Percentiles rank a stretch among this genome's conserved stretches.
Evolutionary conservation across 2,329 filamentous ascomycete genomes (phyloP).

Genomic region (Arthrobotrys sinensis): DNA sequence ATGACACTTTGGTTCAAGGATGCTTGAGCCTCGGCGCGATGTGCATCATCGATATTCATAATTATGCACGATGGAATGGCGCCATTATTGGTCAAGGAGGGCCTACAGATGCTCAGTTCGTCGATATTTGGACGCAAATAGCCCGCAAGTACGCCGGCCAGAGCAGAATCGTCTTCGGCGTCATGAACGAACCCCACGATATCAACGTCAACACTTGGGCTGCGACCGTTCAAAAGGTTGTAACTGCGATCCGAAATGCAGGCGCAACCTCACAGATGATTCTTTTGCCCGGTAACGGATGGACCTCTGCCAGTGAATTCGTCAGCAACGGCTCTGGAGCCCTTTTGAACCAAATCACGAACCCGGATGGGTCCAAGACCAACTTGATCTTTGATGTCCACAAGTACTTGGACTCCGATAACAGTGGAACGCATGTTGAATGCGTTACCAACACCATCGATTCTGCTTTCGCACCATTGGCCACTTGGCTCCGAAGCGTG

Average conservation of each 20-base stretch:
- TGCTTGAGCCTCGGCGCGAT: slow-evolving; percentile 73
- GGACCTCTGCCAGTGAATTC: slow-evolving; percentile 71
- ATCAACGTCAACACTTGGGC: slow-evolving; percentile 75
- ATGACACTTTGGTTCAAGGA: slow-evolving; percentile 73
- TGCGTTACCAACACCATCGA: slow-evolving; percentile 73
- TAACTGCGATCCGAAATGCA: slow-evolving; percentile 76
- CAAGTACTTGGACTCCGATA: slow-evolving; percentile 75
- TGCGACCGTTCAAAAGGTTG: slow-evolving; percentile 74
- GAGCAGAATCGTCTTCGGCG: slow-evolving; percentile 74
- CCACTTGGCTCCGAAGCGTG: slow-evolving; percentile 70
- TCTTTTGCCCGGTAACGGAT: slow-evolving; percentile 76
- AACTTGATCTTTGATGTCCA: slow-evolving; percentile 75
- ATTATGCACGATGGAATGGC: slow-evolving; percentile 74
- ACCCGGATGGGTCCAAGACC: slow-evolving; percentile 74
- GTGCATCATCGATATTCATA: slow-evolving; percentile 74
- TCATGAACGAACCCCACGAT: slow-evolving; percentile 81
- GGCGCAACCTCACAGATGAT: slow-evolving; percentile 78
- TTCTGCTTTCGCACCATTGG: slow-evolving; percentile 70
- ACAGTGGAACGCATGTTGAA: slow-evolving; percentile 71
- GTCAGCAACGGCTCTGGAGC: slow-evolving; percentile 71
- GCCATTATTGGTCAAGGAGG: slow-evolving; percentile 78
- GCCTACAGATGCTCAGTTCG: slow-evolving; percentile 74
- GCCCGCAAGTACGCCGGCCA: slow-evolving; percentile 74
- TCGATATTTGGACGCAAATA: slow-evolving; percentile 73
- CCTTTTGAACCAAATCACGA: slow-evolving; percentile 72